Evolutionary conservation across 202 grass and related monocot genomes (phyloP).

Genomic region (Digitaria exilis): DNA sequence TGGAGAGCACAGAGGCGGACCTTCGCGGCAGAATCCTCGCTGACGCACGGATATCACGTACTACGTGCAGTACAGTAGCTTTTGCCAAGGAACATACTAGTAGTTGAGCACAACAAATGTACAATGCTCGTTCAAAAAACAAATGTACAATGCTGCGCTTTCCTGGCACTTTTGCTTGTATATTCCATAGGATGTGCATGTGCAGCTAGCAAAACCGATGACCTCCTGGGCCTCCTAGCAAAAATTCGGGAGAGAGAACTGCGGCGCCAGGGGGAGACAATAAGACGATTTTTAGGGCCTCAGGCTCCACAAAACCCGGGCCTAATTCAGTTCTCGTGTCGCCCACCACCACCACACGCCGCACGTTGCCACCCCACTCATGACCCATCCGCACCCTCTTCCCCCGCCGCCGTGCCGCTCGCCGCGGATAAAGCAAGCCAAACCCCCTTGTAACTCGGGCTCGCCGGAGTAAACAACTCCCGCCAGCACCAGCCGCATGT

Average conservation of each 20-base stretch:
- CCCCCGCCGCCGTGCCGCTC: neutral
- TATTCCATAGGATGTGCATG: no score
- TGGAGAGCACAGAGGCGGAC: neutral
- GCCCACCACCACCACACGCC: conserved; percentile 6
- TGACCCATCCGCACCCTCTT: no score
- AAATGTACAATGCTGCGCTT: neutral
- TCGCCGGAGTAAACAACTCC: conserved; percentile 5
- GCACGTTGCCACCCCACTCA: no score
- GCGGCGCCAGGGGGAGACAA: neutral
- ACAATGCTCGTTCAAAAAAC: no score
- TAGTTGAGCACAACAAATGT: no score
- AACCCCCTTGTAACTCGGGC: conserved; percentile 33
- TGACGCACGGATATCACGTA: neutral
- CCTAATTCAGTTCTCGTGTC: conserved; percentile 13
- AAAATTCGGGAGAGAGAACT: neutral
- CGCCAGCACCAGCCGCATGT: neutral
- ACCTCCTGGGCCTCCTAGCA: no score
- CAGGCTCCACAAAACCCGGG: conserved; percentile 25
- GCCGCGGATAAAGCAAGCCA: neutral
- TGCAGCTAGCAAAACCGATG: neutral
- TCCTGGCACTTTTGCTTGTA: no score
- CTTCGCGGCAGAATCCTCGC: neutral
- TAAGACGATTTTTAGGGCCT: neutral
- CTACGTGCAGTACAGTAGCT: neutral
- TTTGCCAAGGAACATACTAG: neutral